phyloP scores from a whole-genome alignment of 345 rosid genomes.

The Arabis hirsuta region DNA sequence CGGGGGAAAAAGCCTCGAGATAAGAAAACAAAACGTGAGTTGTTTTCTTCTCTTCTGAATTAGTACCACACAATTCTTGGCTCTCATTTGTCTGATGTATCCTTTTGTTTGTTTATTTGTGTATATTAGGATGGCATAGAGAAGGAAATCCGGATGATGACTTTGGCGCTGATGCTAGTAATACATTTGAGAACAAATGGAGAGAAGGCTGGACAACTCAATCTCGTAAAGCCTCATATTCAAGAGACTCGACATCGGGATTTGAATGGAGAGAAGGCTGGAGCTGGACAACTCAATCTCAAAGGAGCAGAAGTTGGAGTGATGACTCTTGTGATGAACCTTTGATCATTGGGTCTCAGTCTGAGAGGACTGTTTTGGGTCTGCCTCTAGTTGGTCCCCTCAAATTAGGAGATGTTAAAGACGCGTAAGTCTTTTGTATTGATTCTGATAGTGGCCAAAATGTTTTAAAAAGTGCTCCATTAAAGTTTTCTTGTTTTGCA shows the following conservation, averaged over 20 bases:
- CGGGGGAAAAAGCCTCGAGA: conserved; percentile 43
- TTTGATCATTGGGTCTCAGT: conserved; percentile 52
- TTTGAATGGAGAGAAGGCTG: conserved; percentile 67
- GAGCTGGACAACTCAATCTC: conserved; percentile 49
- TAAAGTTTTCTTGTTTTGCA: conserved; percentile 41
- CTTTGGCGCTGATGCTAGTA: conserved; percentile 24
- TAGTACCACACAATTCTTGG: conserved; percentile 23
- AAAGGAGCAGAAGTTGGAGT: conserved; percentile 50
- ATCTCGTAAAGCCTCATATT: conserved; percentile 17
- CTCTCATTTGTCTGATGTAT: background rate
- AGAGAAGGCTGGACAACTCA: conserved; percentile 22
- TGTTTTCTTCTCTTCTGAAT: conserved; percentile 1
- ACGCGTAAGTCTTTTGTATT: conserved; percentile 57
- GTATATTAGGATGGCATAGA: conserved; percentile 41
- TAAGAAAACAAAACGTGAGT: conserved; percentile 44
- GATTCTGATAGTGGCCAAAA: background rate
- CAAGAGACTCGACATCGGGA: conserved; percentile 40
- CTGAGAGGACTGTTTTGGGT: conserved; percentile 68
- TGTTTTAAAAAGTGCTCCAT: background rate
- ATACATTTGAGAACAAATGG: conserved; percentile 28
- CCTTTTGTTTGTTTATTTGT: conserved; percentile 9
- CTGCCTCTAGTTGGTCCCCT: conserved; percentile 71
- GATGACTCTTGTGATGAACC: conserved; percentile 47
- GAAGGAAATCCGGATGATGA: conserved; percentile 30
- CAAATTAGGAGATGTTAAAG: conserved; percentile 75